Evolutionary conservation across 345 rosid genomes (phyloP).

Genomic region (Capsella bursapastoris): DNA sequence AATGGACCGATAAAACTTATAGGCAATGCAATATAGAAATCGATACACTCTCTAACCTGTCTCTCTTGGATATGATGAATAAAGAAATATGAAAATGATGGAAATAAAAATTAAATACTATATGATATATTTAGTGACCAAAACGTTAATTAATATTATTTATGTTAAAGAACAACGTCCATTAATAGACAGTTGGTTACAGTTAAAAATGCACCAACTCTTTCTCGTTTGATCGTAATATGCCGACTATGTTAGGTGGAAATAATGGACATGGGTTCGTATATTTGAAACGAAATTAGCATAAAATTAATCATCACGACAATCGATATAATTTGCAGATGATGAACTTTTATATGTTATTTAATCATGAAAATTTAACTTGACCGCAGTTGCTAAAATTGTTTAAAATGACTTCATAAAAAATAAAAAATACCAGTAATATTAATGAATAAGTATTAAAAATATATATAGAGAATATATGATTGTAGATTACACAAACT

Average conservation of each 20-base stretch:
- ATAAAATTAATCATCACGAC: no score
- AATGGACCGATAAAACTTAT: slow-evolving; percentile 42
- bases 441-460: no score
- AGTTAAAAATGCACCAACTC: slow-evolving; percentile 19
- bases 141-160: slow-evolving; percentile 5
- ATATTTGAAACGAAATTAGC: no score
- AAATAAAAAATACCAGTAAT: no score
- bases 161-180: not conserved
- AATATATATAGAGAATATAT: no score
- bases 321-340: no score
- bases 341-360: no score
- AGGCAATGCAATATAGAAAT: slow-evolving; percentile 27
- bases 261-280: not conserved
- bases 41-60: slow-evolving; percentile 21
- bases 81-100: slow-evolving; percentile 17
- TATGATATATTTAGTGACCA: not conserved
- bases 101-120: not conserved
- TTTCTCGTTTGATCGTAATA: slow-evolving; percentile 22
- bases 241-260: slow-evolving; percentile 27
- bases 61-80: slow-evolving; percentile 37
- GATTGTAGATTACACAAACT: no score
- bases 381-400: no score
- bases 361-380: no score
- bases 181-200: slow-evolving; percentile 32
- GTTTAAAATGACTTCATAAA: no score